Base-by-base conservation (phyloP, 31 red algal species). In the Asparagopsis taxiformis region DNA sequence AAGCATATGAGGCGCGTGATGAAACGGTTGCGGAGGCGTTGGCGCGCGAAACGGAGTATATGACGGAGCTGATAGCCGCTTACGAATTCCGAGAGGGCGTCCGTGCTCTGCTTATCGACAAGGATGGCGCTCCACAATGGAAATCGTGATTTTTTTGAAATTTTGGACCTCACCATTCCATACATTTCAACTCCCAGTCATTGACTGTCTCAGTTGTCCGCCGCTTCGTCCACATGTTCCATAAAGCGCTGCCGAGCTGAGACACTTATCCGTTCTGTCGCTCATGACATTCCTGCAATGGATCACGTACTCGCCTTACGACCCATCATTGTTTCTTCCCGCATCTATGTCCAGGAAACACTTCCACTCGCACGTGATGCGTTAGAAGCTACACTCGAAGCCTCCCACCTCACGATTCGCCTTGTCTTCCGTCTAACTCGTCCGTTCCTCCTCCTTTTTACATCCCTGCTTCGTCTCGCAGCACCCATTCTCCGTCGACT, bases 41-140 rank as follows among this genome's bases (percentile, higher is more conserved):
- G 33, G 55, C 70, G 8, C 24, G 78, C 28, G 78, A 82, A 58
- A 19, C 72, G 55, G 15, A 41, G 4, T 53, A 28, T 1, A 66
- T 72, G 7, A 21, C 56, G 37, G 43, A 51, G 37, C 57, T 82
- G 23, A 53, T 31, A 10, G 65, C 78, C 1, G 59, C 31, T 20
- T 60, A 28, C 6, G 78, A 82, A 26, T 82, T 82, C 55, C 55
- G 59, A 31, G 78, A 82, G 52, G 78, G 78, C 17, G 65, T 82
- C 11, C 64, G 78, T 28, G 78, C 78, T 3, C 29, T 64, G 38
- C 55, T 82, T 15, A 66, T 82, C 1, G 78, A 82, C 43, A 82
- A 82, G 41, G 65, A 68, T 31, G 50, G 50, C n/a, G 49, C 59
- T n/a, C 78, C 78, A 4, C 31, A 70, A 51, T 82, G 78, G 78